phyloP scores from a whole-genome alignment of 2,329 filamentous ascomycete species.

The Dryadomyces quercus-mongolicae region DNA sequence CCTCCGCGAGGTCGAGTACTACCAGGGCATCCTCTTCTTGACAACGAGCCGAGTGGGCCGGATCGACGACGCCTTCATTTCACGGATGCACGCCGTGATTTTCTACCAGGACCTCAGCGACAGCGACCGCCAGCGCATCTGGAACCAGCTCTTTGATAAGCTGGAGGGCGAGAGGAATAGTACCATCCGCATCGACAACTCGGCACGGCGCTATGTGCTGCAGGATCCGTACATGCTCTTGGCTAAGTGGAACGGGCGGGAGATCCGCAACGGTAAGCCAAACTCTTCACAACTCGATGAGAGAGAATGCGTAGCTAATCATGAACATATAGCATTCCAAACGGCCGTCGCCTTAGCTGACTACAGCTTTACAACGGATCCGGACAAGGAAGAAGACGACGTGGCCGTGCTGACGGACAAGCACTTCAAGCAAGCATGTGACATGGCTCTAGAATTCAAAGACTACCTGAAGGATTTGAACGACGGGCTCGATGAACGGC shows the following conservation, averaged over 20 bases:
- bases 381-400: not conserved
- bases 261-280: conserved; percentile 19
- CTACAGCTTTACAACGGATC: conserved; percentile 2
- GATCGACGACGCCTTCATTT: conserved; percentile 36
- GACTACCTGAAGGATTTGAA: not conserved
- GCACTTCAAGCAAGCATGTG: not conserved
- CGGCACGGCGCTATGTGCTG: conserved; percentile 25
- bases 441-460: not conserved
- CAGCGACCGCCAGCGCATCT: conserved; percentile 30
- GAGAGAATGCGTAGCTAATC: not conserved
- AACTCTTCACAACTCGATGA: conserved; percentile 22
- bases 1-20: conserved; percentile 38
- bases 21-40: conserved; percentile 36
- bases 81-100: conserved; percentile 35
- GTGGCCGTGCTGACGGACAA: not conserved
- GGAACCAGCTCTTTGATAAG: conserved; percentile 32
- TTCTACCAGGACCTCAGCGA: conserved; percentile 30
- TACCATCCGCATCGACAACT: conserved; percentile 19
- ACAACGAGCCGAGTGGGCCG: conserved; percentile 36
- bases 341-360: conserved; percentile 29
- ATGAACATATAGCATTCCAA: not conserved
- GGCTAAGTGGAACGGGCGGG: conserved; percentile 28
- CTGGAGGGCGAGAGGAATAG: conserved; percentile 27
- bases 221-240: conserved; percentile 22
- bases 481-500: not conserved